Percentiles rank a stretch among this genome's conserved stretches.
These are phyloP conservation scores for Scytalidium lignicola DNA, from an alignment of 2,329 filamentous ascomycete species.

Conservation along the genomic window DNA sequence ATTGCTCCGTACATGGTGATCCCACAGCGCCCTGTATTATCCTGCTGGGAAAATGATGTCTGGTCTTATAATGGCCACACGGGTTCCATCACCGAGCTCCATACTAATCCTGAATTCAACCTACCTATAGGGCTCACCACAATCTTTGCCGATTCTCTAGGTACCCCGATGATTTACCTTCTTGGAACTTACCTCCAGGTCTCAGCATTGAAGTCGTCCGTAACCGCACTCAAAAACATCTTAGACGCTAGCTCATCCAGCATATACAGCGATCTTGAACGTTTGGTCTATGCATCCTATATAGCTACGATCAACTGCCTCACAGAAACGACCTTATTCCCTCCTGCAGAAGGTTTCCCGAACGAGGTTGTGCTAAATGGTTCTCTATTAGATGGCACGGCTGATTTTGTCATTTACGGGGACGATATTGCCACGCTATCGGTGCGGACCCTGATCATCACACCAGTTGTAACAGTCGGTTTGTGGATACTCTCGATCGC, in stretches of 20 bases:
- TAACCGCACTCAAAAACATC: slow-evolving; percentile 14
- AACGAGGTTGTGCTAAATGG: slow-evolving; percentile 14
- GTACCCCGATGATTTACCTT: slow-evolving; percentile 3
- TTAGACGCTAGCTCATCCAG: slow-evolving; percentile 24
- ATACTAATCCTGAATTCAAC: not conserved
- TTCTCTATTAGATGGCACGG: slow-evolving; percentile 8
- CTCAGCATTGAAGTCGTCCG: slow-evolving; percentile 5
- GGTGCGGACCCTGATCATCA: slow-evolving; percentile 17
- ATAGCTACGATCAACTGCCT: slow-evolving; percentile 23
- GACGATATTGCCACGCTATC: slow-evolving; percentile 24
- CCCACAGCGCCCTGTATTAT: too few species aligned
- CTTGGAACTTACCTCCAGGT: slow-evolving; percentile 3
- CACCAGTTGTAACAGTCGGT: slow-evolving; percentile 6
- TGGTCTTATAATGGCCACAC: slow-evolving; percentile 23
- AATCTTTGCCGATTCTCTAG: slow-evolving; percentile 15
- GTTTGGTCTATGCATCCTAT: slow-evolving; percentile 23
- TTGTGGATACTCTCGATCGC: too few species aligned
- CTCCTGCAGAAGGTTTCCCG: not conserved
- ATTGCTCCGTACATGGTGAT: too few species aligned
- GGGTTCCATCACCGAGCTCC: slow-evolving; percentile 13
- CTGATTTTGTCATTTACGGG: slow-evolving; percentile 25
- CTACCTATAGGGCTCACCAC: slow-evolving; percentile 15
- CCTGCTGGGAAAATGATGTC: slow-evolving; percentile 19
- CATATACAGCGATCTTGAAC: slow-evolving; percentile 21
- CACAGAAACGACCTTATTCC: slow-evolving; percentile 22